Conservation (phyloP, 2,329 filamentous ascomycete species). For the Rasamsonia emersonii region DNA sequence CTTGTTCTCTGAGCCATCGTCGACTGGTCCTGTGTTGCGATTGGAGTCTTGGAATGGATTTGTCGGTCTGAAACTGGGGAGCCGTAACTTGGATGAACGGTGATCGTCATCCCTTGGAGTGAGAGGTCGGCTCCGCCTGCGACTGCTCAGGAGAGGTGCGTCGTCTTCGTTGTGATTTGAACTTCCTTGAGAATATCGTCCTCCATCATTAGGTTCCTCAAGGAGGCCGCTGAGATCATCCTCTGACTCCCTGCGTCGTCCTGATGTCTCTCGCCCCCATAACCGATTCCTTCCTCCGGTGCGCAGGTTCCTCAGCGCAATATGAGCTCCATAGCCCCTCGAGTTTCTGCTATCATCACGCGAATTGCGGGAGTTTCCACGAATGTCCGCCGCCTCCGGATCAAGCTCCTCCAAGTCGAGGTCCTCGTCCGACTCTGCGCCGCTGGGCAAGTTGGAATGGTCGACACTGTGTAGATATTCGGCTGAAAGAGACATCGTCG, state of each 20-base stretch:
- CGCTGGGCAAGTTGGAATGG: slow-evolving; percentile 22
- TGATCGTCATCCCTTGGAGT: slow-evolving; percentile 26
- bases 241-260: slow-evolving; percentile 35
- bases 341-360: slow-evolving; percentile 19
- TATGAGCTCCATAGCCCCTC: slow-evolving; percentile 28
- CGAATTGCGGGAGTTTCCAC: slow-evolving; percentile 15
- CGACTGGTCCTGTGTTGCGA: slow-evolving; percentile 23
- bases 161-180: slow-evolving; percentile 56
- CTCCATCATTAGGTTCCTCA: slow-evolving; percentile 50
- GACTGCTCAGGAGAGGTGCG: slow-evolving; percentile 57
- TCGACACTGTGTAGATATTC: slow-evolving; percentile 28
- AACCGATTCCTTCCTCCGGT: slow-evolving; percentile 38
- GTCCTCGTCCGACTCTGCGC: slow-evolving; percentile 35
- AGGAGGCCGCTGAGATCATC: slow-evolving; percentile 62
- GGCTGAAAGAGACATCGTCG: slow-evolving; percentile 27
- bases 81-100: slow-evolving; percentile 45
- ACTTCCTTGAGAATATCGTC: slow-evolving; percentile 53
- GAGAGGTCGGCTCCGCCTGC: slow-evolving; percentile 31
- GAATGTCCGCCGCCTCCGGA: slow-evolving; percentile 21
- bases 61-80: slow-evolving; percentile 58
- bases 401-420: slow-evolving; percentile 40
- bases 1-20: slow-evolving; percentile 30
- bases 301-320: slow-evolving; percentile 43
- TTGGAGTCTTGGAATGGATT: slow-evolving; percentile 19
- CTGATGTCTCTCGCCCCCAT: slow-evolving; percentile 28